These are phyloP conservation scores for Microbotryum scabiosae DNA, from an alignment of 1,284 basidiomycete species.

Conservation along the genomic window DNA sequence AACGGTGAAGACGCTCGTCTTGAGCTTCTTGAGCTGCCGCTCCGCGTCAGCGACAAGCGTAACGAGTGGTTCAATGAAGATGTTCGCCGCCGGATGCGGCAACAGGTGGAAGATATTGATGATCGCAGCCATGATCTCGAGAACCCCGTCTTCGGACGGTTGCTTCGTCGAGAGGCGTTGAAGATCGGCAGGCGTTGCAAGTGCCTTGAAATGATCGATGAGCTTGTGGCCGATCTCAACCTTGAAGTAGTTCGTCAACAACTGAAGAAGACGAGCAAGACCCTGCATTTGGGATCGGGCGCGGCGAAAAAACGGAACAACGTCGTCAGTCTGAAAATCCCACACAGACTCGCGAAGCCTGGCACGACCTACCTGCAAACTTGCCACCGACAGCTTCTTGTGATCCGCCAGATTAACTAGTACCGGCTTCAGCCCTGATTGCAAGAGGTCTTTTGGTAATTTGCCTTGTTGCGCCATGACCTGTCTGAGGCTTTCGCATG, in stretches of 20 bases:
- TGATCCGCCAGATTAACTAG: slow-evolving; percentile 97
- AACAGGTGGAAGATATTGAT: slow-evolving; percentile 96
- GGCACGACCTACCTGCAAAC: slow-evolving; percentile 49
- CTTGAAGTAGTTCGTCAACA: slow-evolving; percentile 98
- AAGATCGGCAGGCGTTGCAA: slow-evolving; percentile 72
- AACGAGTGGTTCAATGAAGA: slow-evolving; percentile 80
- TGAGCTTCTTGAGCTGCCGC: slow-evolving; percentile 78
- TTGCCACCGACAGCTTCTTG: slow-evolving; percentile 85
- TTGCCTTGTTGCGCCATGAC: slow-evolving; percentile 84
- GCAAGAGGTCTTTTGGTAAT: slow-evolving; percentile 89
- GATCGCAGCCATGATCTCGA: slow-evolving; percentile 84
- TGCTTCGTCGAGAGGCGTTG: slow-evolving; percentile 67
- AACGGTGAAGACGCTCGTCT: slow-evolving; percentile 85
- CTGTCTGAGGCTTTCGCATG: slow-evolving; percentile 85
- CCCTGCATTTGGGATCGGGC: slow-evolving; percentile 50
- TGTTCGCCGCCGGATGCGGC: slow-evolving; percentile 74
- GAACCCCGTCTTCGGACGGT: slow-evolving; percentile 75
- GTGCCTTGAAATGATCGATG: slow-evolving; percentile 85
- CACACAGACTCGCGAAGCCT: background rate
- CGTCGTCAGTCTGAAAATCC: background rate
- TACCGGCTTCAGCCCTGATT: slow-evolving; percentile 90
- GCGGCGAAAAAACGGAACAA: background rate
- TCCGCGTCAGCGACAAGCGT: slow-evolving; percentile 90
- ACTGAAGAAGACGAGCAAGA: slow-evolving; percentile 84
- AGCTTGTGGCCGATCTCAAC: slow-evolving; percentile 98